phyloP scores from a whole-genome alignment of 441 rosid genomes.

The Eutrema salsugineum region DNA sequence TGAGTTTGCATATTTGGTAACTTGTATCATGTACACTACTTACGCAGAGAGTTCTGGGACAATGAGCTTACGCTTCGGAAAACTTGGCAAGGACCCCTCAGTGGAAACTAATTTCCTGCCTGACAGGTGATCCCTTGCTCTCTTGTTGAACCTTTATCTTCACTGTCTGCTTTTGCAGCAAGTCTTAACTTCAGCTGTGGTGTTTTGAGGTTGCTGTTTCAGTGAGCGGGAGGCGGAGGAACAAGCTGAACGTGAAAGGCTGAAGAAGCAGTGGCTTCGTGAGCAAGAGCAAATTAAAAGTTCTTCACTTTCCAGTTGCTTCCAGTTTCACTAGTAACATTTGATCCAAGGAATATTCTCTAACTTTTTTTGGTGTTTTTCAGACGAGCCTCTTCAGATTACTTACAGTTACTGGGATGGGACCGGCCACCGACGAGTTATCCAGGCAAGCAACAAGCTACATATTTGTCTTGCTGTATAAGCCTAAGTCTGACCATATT shows the following conservation, averaged over 20 bases:
- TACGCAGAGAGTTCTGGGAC: conserved; percentile 42
- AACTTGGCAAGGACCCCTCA: conserved; percentile 90
- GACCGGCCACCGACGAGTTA: conserved; percentile 88
- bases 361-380: conserved; percentile 4
- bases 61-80: conserved; percentile 42
- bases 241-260: conserved; percentile 94
- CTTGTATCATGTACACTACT: neutral
- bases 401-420: conserved; percentile 99
- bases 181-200: conserved; percentile 46
- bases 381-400: conserved; percentile 93
- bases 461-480: neutral
- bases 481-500: neutral
- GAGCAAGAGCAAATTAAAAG: conserved; percentile 92
- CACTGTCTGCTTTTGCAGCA: neutral
- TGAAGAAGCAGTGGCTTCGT: conserved; percentile 80
- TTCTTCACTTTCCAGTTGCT: conserved; percentile 25
- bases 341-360: conserved; percentile 2
- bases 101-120: conserved; percentile 97
- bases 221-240: conserved; percentile 99
- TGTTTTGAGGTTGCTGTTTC: conserved; percentile 80
- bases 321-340: neutral
- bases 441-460: conserved; percentile 54
- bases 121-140: conserved; percentile 66
- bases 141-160: conserved; percentile 3
- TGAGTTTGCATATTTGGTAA: neutral